Evolutionary conservation across 495 filamentous ascomycete species (phyloP).

Genomic region (Niebla homalea): DNA sequence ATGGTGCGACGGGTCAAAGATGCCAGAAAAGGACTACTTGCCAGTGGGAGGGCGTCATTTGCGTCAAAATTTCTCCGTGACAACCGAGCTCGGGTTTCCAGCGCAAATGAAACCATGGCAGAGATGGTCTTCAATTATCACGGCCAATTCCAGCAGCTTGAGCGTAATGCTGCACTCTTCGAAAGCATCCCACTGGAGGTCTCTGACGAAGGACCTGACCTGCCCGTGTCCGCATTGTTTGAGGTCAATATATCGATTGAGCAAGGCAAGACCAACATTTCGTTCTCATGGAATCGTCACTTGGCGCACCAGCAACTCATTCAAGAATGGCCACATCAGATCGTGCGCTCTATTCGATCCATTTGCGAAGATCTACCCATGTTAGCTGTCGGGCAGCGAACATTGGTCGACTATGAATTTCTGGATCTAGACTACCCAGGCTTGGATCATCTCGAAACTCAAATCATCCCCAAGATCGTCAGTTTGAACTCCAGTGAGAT

Average conservation of each 20-base stretch:
- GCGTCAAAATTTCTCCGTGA: constrained; percentile 38
- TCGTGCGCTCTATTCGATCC: too few species aligned
- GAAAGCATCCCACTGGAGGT: constrained; percentile 25
- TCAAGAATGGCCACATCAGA: too few species aligned
- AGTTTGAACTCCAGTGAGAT: too few species aligned
- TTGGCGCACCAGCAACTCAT: background rate
- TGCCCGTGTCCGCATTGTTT: constrained; percentile 46
- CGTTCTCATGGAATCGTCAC: background rate
- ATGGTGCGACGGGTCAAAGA: constrained; percentile 32
- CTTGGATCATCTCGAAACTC: constrained; percentile 38
- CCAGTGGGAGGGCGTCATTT: constrained; percentile 34
- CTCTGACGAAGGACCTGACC: constrained; percentile 32
- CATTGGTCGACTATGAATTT: too few species aligned
- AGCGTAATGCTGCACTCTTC: constrained; percentile 40
- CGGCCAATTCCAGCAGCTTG: constrained; percentile 44
- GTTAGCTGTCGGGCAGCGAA: too few species aligned
- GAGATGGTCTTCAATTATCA: constrained; percentile 59
- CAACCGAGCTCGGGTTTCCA: constrained; percentile 28
- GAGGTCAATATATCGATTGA: constrained; percentile 47
- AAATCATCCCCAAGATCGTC: constrained; percentile 33
- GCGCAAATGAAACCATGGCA: constrained; percentile 44
- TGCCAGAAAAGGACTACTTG: constrained; percentile 24
- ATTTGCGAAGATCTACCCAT: too few species aligned
- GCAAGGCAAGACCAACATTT: constrained; percentile 16
- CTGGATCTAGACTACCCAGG: too few species aligned